Percentiles rank a stretch among this genome's conserved stretches.
phyloP scores from a whole-genome alignment of 2,329 filamentous ascomycete genomes.

The Fusarium bactridioides region DNA sequence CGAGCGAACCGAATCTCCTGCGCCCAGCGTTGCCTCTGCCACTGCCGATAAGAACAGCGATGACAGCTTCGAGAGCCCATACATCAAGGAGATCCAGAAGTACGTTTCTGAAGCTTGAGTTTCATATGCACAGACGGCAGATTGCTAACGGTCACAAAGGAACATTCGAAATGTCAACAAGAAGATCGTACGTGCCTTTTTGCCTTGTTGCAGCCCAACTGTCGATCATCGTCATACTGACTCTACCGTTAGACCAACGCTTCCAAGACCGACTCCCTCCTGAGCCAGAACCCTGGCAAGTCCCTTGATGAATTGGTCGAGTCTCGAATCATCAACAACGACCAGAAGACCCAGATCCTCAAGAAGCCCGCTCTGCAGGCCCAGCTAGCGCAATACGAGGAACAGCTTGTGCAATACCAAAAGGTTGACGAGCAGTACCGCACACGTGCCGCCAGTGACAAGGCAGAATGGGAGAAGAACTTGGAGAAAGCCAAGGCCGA shows the following conservation, averaged over 20 bases:
- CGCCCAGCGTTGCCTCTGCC: slow-evolving; percentile 56
- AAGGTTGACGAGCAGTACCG: slow-evolving; percentile 79
- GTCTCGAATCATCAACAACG: slow-evolving; percentile 77
- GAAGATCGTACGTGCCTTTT: slow-evolving; percentile 77
- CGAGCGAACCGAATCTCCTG: slow-evolving; percentile 63
- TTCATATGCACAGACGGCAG: neutral
- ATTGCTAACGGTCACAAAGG: slow-evolving; percentile 56
- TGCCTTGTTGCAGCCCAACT: slow-evolving; percentile 2
- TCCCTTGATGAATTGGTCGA: slow-evolving; percentile 77
- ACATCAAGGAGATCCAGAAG: slow-evolving; percentile 92
- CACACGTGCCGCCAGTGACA: slow-evolving; percentile 63
- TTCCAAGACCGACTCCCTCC: slow-evolving; percentile 74
- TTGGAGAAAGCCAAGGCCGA: slow-evolving; percentile 65
- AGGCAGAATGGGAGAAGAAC: slow-evolving; percentile 67
- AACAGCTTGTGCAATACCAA: slow-evolving; percentile 77
- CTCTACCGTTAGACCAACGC: slow-evolving; percentile 64
- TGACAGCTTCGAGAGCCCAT: slow-evolving; percentile 73
- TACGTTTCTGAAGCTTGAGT: slow-evolving; percentile 53
- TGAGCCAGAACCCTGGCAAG: slow-evolving; percentile 74
- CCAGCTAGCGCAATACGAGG: slow-evolving; percentile 74
- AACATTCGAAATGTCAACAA: slow-evolving; percentile 92
- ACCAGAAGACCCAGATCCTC: slow-evolving; percentile 78
- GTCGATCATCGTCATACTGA: slow-evolving; percentile 29
- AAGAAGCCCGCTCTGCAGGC: slow-evolving; percentile 78
- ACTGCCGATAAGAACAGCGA: slow-evolving; percentile 62